A percentile compares a stretch with the other conserved stretches of the same genome.
Evolutionary conservation across 2,329 filamentous ascomycete genomes (phyloP).

Genomic region (Parafenestella ontariensis): DNA sequence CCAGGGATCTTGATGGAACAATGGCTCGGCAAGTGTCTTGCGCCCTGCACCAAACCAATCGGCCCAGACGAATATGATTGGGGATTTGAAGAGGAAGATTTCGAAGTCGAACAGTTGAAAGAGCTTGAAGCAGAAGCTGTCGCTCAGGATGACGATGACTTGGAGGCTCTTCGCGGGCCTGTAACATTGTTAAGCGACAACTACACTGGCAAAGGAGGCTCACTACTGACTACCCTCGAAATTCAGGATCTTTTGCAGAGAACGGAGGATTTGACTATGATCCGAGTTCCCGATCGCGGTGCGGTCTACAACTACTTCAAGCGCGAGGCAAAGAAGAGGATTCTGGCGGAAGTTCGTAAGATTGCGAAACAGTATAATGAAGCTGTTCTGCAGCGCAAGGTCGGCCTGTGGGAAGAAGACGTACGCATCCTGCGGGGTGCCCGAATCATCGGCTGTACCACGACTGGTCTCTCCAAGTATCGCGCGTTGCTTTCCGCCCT

Average conservation of each 20-base stretch:
- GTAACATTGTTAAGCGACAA: slow-evolving; percentile 49
- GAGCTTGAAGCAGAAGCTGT: slow-evolving; percentile 67
- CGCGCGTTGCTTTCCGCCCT: slow-evolving; percentile 71
- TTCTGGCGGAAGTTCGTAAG: slow-evolving; percentile 57
- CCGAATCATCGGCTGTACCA: slow-evolving; percentile 72
- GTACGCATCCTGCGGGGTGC: slow-evolving; percentile 54
- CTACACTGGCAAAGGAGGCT: slow-evolving; percentile 39
- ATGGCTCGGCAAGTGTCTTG: slow-evolving; percentile 64
- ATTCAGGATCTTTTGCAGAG: slow-evolving; percentile 48
- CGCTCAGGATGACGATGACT: slow-evolving; percentile 59
- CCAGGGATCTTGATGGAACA: slow-evolving; percentile 54
- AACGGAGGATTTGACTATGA: slow-evolving; percentile 65
- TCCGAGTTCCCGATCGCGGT: slow-evolving; percentile 64
- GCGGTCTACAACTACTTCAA: slow-evolving; percentile 72
- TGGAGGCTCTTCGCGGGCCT: slow-evolving; percentile 48
- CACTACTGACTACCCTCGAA: slow-evolving; percentile 31
- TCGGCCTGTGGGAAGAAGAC: slow-evolving; percentile 65
- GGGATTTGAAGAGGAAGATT: slow-evolving; percentile 65
- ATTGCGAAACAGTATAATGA: slow-evolving; percentile 60
- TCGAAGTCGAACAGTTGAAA: slow-evolving; percentile 66
- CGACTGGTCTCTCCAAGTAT: slow-evolving; percentile 83
- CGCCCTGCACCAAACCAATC: slow-evolving; percentile 55
- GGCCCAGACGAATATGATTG: slow-evolving; percentile 59
- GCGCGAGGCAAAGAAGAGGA: slow-evolving; percentile 57
- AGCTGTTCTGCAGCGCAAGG: slow-evolving; percentile 61